These are phyloP conservation scores for Eucalyptus curtisii DNA, from an alignment of 345 rosid species.

Conservation along the genomic window DNA sequence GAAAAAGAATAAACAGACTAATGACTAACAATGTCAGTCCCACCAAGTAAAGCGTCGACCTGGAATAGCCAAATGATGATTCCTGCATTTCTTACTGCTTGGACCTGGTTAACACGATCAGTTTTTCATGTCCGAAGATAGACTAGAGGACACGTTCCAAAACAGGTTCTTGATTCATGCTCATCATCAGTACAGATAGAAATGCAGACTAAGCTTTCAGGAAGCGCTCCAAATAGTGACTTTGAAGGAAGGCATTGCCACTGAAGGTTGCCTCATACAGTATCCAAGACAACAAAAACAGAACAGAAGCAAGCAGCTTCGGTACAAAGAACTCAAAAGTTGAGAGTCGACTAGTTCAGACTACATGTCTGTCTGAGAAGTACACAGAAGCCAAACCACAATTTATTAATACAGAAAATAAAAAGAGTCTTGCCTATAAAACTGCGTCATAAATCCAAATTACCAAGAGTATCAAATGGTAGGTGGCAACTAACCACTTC, in stretches of 20 bases:
- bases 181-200: neutral
- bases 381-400: neutral
- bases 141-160: neutral
- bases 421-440: neutral
- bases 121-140: neutral
- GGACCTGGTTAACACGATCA: neutral
- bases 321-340: neutral
- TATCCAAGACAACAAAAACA: neutral
- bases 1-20: neutral
- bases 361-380: neutral
- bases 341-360: neutral
- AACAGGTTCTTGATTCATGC: neutral
- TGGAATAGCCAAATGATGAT: neutral
- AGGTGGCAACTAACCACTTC: neutral
- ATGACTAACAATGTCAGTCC: neutral
- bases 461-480: neutral
- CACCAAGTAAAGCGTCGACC: neutral
- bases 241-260: neutral
- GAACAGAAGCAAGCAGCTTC: neutral
- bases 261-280: neutral
- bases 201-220: neutral
- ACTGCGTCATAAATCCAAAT: neutral
- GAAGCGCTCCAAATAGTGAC: neutral
- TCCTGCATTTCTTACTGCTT: neutral
- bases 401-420: neutral